phyloP scores from a whole-genome alignment of 148 eudicot genomes.

The Mesembryanthemum crystallinum region DNA sequence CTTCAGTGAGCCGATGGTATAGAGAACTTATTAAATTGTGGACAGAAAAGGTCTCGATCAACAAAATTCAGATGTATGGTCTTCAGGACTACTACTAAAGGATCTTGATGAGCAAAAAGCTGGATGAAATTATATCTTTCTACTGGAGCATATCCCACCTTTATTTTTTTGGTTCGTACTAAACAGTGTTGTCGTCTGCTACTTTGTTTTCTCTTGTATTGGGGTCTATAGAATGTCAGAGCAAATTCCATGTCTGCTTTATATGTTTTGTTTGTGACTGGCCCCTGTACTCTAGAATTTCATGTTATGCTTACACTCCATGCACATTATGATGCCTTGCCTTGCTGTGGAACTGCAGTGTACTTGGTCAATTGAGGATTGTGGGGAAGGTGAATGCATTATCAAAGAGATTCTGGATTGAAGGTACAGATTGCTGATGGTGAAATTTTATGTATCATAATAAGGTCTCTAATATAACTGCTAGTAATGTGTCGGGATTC shows the following conservation, averaged over 20 bases:
- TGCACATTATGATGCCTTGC: constrained; percentile 11
- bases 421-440: constrained; percentile 38
- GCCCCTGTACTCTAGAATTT: not conserved
- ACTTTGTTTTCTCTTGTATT: not conserved
- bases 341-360: constrained; percentile 38
- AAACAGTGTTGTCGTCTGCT: no score
- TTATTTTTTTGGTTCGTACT: no score
- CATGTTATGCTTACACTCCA: not conserved
- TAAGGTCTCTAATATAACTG: constrained; percentile 21
- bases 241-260: not conserved
- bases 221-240: not conserved
- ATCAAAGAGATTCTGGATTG: constrained; percentile 23
- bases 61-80: no score
- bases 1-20: not conserved
- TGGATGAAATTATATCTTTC: no score
- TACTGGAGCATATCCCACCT: no score
- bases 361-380: constrained; percentile 28
- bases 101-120: no score
- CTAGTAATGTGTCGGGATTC: constrained; percentile 6
- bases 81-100: no score
- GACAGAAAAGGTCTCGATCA: no score
- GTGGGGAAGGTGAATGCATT: constrained; percentile 39
- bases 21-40: no score
- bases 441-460: constrained; percentile 32
- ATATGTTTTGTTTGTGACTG: not conserved